phyloP scores from a whole-genome alignment of 2,329 filamentous ascomycete species.

The Pseudocercospora fuligena region DNA sequence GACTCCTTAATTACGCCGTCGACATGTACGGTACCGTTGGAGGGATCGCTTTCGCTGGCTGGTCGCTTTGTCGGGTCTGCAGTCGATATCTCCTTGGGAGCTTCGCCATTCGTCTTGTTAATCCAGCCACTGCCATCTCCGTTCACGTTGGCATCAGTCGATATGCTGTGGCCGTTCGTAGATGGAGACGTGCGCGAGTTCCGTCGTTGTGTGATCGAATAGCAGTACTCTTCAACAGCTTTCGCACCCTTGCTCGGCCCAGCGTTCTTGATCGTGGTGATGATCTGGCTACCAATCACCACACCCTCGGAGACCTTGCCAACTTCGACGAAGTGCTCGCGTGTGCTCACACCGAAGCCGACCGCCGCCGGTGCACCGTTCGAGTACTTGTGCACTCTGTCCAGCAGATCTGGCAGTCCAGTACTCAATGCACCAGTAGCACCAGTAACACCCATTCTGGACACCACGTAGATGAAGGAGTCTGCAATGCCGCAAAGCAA shows the following conservation, averaged over 20 bases:
- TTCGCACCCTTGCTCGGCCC: slow-evolving; percentile 68
- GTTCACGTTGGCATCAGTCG: slow-evolving; percentile 40
- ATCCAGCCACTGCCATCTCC: slow-evolving; percentile 44
- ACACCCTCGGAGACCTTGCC: slow-evolving; percentile 87
- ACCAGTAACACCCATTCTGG: slow-evolving; percentile 94
- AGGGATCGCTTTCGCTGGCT: slow-evolving; percentile 37
- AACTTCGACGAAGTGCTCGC: slow-evolving; percentile 89
- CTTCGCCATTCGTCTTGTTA: slow-evolving; percentile 36
- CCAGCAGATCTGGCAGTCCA: slow-evolving; percentile 79
- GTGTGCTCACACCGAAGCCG: slow-evolving; percentile 94
- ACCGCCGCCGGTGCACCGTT: slow-evolving; percentile 89
- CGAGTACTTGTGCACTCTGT: slow-evolving; percentile 88
- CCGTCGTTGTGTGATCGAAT: slow-evolving; percentile 62
- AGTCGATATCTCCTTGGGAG: slow-evolving; percentile 41
- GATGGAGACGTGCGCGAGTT: slow-evolving; percentile 27
- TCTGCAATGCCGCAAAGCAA: slow-evolving; percentile 95
- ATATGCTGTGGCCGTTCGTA: slow-evolving; percentile 36
- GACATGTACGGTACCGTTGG: slow-evolving; percentile 64
- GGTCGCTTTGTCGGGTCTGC: slow-evolving; percentile 42
- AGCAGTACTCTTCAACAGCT: slow-evolving; percentile 84
- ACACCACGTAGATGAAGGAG: slow-evolving; percentile 99
- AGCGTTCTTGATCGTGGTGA: slow-evolving; percentile 76
- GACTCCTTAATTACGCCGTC: slow-evolving; percentile 68
- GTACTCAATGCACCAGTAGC: slow-evolving; percentile 81
- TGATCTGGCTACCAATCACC: slow-evolving; percentile 94